Evolutionary conservation across 2,329 filamentous ascomycete genomes (phyloP), one percentile per base, ranked within the genome.

Genomic region (Eurotiales sp.): DNA sequence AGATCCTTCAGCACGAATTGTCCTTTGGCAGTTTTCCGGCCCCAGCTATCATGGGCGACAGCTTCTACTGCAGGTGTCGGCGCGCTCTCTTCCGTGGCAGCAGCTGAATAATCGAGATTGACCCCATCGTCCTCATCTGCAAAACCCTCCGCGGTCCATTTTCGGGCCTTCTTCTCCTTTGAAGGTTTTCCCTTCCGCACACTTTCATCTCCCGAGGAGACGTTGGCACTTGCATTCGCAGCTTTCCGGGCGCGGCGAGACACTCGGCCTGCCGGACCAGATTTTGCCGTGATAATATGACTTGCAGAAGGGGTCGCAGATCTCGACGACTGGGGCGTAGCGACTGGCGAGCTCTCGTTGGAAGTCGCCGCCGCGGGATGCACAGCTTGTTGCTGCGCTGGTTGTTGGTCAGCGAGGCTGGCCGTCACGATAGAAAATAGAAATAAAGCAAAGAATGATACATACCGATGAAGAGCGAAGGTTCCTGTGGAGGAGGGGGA

Each of bases 1-100:
- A 99, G 74, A 63, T 99, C 93, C 64, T 88, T 95, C 57, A 99
- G 76, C 44, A 97, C 86, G 62, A 97, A 99, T 65, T 96, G 88
- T 46, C 93, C 93, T 72, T 92, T 91, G 47, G 81, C 82, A 12
- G 88, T 95, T 64, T 83, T 86, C 30, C 81, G 88, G 30, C 93
- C 93, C 90, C 90, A 96, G 1, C 88, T 84, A 11, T 85, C 83
- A 46, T 87, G 80, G 56, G 90, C 84, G 27, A 96, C 84, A 37
- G 83, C 81, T 61, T 95, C 88, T 2, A 95, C 72, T 8, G 80
- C 79, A 19, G 82, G 77, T 1, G 69, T 69, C 48, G 81, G 73
- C 25, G 68, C 67, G 58, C 81, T 79, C 45, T 80, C 79, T 58
- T 81, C 80, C 46, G 74, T 75, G 42, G 78, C 79, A 17, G 76